These are phyloP conservation scores for Mycena vitilis DNA, from an alignment of 768 basidiomycete species.

Conservation along the genomic window DNA sequence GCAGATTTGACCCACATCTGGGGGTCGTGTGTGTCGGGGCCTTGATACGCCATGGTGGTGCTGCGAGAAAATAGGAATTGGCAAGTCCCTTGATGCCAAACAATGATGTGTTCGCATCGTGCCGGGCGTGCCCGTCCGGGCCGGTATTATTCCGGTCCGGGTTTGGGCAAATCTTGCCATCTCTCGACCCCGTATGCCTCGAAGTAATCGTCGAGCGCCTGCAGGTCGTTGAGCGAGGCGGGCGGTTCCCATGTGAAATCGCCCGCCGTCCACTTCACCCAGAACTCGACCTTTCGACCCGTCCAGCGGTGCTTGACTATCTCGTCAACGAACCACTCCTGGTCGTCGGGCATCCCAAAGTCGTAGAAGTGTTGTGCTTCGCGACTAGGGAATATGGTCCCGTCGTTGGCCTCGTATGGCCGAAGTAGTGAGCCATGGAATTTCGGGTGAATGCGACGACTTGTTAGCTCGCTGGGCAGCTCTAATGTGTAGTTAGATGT, in stretches of 20 bases:
- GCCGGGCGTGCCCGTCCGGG: no score
- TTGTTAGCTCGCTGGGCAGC: conserved; percentile 40
- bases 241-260: conserved; percentile 49
- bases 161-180: conserved; percentile 17
- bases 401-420: conserved; percentile 46
- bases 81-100: neutral
- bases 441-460: conserved; percentile 43
- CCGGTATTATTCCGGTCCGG: neutral
- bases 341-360: conserved; percentile 45
- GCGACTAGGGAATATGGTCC: conserved; percentile 48
- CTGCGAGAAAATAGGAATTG: neutral
- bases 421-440: conserved; percentile 50
- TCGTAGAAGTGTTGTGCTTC: conserved; percentile 47
- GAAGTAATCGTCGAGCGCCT: conserved; percentile 45
- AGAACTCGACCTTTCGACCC: conserved; percentile 35
- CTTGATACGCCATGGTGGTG: neutral
- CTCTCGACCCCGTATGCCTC: conserved; percentile 40
- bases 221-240: conserved; percentile 39
- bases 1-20: neutral
- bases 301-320: conserved; percentile 33
- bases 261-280: conserved; percentile 46
- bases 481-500: conserved; percentile 46
- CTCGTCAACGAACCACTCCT: conserved; percentile 53
- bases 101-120: no score
- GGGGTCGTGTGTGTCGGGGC: neutral